Percentiles rank a stretch among this genome's conserved stretches.
Evolutionary conservation across 345 rosid species (phyloP).

Genomic region (Pelargonium nanum): DNA sequence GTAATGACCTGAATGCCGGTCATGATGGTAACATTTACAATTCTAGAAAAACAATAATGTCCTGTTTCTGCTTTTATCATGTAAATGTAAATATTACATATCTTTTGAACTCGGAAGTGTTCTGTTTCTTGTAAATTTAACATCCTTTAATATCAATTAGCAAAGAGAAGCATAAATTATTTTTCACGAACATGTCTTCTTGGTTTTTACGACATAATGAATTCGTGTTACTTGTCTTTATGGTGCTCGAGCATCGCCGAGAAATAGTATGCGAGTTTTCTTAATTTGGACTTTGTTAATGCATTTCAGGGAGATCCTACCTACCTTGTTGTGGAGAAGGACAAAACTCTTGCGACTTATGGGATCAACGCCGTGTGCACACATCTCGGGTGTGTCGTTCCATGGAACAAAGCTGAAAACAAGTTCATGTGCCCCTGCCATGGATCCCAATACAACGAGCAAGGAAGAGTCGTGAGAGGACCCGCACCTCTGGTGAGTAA

Average conservation of each 20-base stretch:
- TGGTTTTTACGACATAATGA: background rate
- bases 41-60: no score
- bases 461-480: conserved; percentile 94
- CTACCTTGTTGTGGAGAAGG: conserved; percentile 88
- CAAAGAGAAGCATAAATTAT: background rate
- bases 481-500: conserved; percentile 91
- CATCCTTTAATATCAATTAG: background rate
- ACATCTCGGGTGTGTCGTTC: conserved; percentile 96
- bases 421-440: conserved; percentile 98
- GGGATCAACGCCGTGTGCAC: conserved; percentile 91
- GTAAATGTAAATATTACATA: no score
- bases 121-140: no score
- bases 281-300: background rate
- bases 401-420: conserved; percentile 80
- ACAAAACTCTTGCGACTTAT: conserved; percentile 64
- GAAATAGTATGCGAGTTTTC: no score
- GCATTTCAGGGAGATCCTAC: conserved; percentile 81
- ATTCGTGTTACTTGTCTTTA: background rate
- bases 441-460: conserved; percentile 91
- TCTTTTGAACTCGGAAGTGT: no score
- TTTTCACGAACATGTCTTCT: background rate
- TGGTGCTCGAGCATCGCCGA: background rate
- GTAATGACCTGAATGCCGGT: background rate
- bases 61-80: no score
- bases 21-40: background rate